Conservation (phyloP, 345 rosid species). For the Ailanthus altissimus region DNA sequence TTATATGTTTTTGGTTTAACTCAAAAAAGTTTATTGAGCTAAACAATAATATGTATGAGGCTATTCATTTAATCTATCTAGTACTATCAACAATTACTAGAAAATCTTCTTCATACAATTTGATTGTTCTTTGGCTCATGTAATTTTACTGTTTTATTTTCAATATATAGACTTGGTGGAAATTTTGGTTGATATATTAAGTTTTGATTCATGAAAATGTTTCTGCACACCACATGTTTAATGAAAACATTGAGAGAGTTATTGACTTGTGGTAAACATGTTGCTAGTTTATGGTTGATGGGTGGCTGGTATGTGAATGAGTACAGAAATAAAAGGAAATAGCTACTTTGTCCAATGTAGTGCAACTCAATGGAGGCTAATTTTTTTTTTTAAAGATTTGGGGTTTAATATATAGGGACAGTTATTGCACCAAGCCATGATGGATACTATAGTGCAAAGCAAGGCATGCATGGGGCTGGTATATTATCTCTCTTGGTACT, state of each 20-base stretch:
- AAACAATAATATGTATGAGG: background rate
- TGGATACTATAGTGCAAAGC: slow-evolving; percentile 49
- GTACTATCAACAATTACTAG: background rate
- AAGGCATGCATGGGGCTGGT: slow-evolving; percentile 58
- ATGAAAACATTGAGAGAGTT: no score
- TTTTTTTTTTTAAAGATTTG: background rate
- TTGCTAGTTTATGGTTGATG: no score
- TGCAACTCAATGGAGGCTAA: background rate
- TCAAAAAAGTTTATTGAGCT: background rate
- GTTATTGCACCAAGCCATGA: slow-evolving; percentile 60
- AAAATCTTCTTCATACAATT: background rate
- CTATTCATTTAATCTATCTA: background rate
- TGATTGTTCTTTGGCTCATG: background rate
- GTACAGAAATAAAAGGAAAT: background rate
- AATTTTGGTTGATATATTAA: no score
- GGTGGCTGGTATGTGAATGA: slow-evolving; percentile 41
- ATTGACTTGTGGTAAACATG: no score
- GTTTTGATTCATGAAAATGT: no score
- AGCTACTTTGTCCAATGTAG: no score
- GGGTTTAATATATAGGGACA: slow-evolving; percentile 44
- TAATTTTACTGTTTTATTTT: no score
- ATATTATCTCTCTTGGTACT: slow-evolving; percentile 12
- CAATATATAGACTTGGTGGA: no score
- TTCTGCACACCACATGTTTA: no score
- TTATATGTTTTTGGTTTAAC: background rate